Percentiles rank a stretch among this genome's conserved stretches.
Evolutionary conservation across 805 yeast genomes (phyloP).

Genomic region (Candida pseudoglaebosa): DNA sequence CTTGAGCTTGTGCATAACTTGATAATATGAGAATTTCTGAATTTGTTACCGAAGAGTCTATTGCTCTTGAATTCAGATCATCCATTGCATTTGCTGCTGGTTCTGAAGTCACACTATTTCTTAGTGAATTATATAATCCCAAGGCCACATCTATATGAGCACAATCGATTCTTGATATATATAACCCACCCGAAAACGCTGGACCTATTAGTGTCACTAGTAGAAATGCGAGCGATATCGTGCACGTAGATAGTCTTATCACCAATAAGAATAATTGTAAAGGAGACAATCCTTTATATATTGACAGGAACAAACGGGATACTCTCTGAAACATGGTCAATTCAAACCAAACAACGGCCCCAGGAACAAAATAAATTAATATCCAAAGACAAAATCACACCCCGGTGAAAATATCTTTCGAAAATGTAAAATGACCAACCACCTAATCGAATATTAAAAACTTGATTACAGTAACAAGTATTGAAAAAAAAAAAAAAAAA

Average conservation of each 20-base stretch:
- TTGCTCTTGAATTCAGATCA: conserved; percentile 13
- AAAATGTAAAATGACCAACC: too few species aligned
- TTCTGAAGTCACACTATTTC: conserved; percentile 27
- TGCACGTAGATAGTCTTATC: conserved; percentile 19
- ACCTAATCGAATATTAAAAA: too few species aligned
- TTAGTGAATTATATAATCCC: conserved; percentile 47
- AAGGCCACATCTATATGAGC: conserved; percentile 49
- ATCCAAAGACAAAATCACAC: neutral
- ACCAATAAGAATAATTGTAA: conserved; percentile 15
- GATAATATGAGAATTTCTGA: conserved; percentile 45
- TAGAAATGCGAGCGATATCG: conserved; percentile 14
- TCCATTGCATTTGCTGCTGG: conserved; percentile 13
- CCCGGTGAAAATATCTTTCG: too few species aligned
- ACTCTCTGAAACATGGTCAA: too few species aligned
- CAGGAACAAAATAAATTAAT: neutral
- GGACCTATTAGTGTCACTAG: conserved; percentile 27
- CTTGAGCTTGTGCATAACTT: conserved; percentile 44
- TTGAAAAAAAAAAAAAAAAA: too few species aligned
- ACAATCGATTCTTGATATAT: conserved; percentile 42
- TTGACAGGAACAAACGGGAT: too few species aligned
- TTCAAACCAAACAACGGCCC: neutral
- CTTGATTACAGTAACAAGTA: too few species aligned
- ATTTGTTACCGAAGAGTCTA: conserved; percentile 39
- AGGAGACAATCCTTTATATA: conserved; percentile 18
- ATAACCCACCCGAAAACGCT: conserved; percentile 13